These are phyloP conservation scores for Haplosporangium gracile DNA, from an alignment of 192 early-diverging fungal genomes.

Conservation along the genomic window DNA sequence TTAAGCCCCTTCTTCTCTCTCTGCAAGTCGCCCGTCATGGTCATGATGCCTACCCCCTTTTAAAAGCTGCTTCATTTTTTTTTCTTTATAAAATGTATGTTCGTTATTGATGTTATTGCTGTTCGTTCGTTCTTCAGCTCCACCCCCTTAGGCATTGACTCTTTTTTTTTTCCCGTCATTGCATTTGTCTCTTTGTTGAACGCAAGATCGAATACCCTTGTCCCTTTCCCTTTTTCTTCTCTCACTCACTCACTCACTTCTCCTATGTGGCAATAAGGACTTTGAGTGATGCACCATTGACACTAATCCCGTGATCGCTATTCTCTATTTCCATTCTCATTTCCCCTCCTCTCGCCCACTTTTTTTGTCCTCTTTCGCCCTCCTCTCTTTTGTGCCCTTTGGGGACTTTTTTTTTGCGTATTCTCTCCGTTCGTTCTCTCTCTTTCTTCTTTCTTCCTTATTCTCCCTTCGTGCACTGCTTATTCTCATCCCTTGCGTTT, in stretches of 20 bases:
- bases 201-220: neutral
- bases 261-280: neutral
- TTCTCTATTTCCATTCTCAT: neutral
- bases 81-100: neutral
- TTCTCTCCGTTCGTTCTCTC: neutral
- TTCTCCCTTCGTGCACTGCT: neutral
- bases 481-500: constrained; percentile 2
- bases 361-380: neutral
- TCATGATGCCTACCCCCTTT: neutral
- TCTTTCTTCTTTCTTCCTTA: neutral
- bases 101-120: neutral
- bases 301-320: constrained; percentile 9
- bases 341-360: neutral
- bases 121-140: neutral
- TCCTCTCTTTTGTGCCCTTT: neutral
- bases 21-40: constrained; percentile 6
- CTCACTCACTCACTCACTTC: neutral
- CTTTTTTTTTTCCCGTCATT: neutral
- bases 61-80: neutral
- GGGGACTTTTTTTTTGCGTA: neutral
- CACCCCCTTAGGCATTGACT: constrained; percentile 20
- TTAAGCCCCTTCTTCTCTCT: neutral
- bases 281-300: neutral
- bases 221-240: too few species aligned
- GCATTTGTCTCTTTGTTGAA: too few species aligned